phyloP scores from a whole-genome alignment of 2,329 filamentous ascomycete species.

The Hypoxylon sp. region DNA sequence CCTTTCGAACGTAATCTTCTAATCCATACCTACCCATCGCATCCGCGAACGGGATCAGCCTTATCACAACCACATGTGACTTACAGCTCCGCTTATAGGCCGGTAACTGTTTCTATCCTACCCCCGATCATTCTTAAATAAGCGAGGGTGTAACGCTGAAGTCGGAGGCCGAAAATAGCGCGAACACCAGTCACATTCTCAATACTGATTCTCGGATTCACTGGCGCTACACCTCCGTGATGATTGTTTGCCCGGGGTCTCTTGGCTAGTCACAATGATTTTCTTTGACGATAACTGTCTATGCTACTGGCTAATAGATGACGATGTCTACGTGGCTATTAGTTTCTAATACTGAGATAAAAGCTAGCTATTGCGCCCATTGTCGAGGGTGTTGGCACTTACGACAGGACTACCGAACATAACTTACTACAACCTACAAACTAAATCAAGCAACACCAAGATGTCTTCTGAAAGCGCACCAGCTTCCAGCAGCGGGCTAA shows the following conservation, averaged over 20 bases:
- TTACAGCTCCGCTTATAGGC: slow-evolving; percentile 9
- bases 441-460: background rate
- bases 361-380: background rate
- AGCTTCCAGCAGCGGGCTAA: background rate
- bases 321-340: background rate
- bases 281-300: background rate
- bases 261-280: slow-evolving; percentile 2
- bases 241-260: background rate
- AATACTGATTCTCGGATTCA: background rate
- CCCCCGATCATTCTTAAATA: background rate
- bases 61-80: slow-evolving; percentile 1
- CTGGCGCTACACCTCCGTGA: background rate
- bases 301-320: background rate
- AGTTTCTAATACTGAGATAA: slow-evolving; percentile 1
- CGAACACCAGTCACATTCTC: slow-evolving; percentile 9
- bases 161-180: slow-evolving; percentile 22
- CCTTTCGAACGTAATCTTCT: background rate
- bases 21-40: background rate
- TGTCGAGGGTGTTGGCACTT: no score
- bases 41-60: slow-evolving; percentile 7
- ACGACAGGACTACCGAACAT: background rate
- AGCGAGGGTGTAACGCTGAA: slow-evolving; percentile 5
- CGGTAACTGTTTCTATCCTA: background rate
- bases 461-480: slow-evolving; percentile 18
- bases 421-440: background rate